Percentiles rank a stretch among this genome's conserved stretches.
Conservation (phyloP, 345 rosid genomes). For the Stellera chamaejasme region DNA sequence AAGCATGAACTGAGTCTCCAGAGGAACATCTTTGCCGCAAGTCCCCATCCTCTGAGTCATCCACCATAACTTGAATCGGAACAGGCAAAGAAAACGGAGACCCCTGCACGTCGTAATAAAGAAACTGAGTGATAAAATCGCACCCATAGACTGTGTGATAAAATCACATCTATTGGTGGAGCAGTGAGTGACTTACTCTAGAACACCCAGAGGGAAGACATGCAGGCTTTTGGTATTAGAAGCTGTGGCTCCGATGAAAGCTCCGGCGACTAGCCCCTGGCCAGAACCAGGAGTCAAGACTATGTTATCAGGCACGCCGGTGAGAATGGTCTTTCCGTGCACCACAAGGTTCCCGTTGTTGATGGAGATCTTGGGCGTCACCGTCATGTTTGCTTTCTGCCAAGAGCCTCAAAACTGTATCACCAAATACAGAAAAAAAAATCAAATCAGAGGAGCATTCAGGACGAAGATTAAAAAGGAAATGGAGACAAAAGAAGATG, state of each 20-base stretch:
- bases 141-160: too few species aligned
- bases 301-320: slow-evolving; percentile 80
- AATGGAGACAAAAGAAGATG: too few species aligned
- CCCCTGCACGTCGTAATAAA: slow-evolving; percentile 37
- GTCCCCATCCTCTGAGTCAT: slow-evolving; percentile 99
- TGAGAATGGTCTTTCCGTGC: slow-evolving; percentile 84
- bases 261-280: slow-evolving; percentile 56
- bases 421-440: too few species aligned
- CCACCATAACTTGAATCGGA: slow-evolving; percentile 99
- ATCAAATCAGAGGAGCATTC: too few species aligned
- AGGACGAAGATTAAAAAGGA: too few species aligned
- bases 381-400: slow-evolving; percentile 46
- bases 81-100: slow-evolving; percentile 71
- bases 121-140: not conserved
- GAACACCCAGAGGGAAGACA: slow-evolving; percentile 77
- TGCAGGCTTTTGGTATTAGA: slow-evolving; percentile 79
- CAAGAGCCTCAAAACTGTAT: too few species aligned
- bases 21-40: slow-evolving; percentile 79
- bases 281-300: slow-evolving; percentile 65
- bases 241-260: slow-evolving; percentile 84
- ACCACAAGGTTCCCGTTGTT: slow-evolving; percentile 78
- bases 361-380: slow-evolving; percentile 66
- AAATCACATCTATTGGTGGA: too few species aligned
- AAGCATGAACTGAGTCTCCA: slow-evolving; percentile 96
- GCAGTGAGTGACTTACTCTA: slow-evolving; percentile 45